Evolutionary conservation across 768 basidiomycete species (phyloP).

Genomic region (Vararia minispora): DNA sequence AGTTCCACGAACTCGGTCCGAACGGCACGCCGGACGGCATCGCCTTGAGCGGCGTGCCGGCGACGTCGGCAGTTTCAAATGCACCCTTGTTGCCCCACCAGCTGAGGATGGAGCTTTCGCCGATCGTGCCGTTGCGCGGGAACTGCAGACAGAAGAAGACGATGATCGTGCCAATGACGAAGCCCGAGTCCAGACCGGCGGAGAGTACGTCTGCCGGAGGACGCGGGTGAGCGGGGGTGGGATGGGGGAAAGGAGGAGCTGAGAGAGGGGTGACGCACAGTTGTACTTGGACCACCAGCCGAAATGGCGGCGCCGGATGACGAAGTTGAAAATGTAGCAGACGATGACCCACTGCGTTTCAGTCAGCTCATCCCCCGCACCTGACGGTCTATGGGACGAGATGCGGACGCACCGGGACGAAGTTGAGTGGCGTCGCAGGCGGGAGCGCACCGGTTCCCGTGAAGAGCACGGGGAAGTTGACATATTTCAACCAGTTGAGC

Average conservation of each 20-base stretch:
- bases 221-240: no score
- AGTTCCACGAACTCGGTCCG: conserved; percentile 2
- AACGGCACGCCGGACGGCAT: conserved; percentile 6
- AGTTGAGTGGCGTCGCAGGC: conserved; percentile 34
- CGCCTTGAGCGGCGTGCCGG: conserved; percentile 18
- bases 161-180: no score
- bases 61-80: background rate
- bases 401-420: no score
- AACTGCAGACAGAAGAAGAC: no score
- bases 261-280: conserved; percentile 18
- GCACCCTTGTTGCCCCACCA: no score
- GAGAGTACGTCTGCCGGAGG: no score
- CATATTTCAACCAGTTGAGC: conserved; percentile 39
- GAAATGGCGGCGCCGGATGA: conserved; percentile 13
- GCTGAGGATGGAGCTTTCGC: no score
- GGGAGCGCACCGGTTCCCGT: conserved; percentile 28
- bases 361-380: conserved; percentile 6
- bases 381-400: no score
- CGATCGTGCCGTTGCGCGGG: no score
- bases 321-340: conserved; percentile 29
- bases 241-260: no score
- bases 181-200: no score
- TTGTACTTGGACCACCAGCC: conserved; percentile 25
- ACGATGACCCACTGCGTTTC: conserved; percentile 29
- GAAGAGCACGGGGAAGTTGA: conserved; percentile 26